phyloP scores from a whole-genome alignment of 2,329 filamentous ascomycete species.

The Fusarium tupiense region DNA sequence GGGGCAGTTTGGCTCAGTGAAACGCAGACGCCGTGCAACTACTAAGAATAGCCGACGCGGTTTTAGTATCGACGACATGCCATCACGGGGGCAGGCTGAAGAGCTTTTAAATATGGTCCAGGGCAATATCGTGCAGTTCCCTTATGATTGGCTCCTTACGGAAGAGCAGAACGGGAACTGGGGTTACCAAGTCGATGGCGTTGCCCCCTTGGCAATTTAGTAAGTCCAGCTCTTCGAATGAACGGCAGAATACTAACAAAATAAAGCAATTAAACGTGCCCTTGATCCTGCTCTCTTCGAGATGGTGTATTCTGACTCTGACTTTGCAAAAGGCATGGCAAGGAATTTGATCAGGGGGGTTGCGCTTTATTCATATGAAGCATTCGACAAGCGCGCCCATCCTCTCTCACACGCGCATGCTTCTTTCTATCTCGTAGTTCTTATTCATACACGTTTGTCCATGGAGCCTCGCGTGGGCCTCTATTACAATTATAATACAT shows the following conservation, averaged over 20 bases:
- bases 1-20: constrained; percentile 60
- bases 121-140: constrained; percentile 89
- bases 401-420: constrained; percentile 7
- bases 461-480: constrained; percentile 14
- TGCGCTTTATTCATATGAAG: constrained; percentile 12
- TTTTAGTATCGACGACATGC: constrained; percentile 77
- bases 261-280: constrained; percentile 46
- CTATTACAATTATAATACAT: constrained; percentile 45
- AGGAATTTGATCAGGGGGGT: constrained; percentile 37
- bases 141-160: constrained; percentile 92
- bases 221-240: constrained; percentile 59
- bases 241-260: constrained; percentile 40
- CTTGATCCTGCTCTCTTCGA: constrained; percentile 11
- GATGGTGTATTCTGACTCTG: constrained; percentile 10
- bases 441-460: constrained; percentile 31
- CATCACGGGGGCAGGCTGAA: constrained; percentile 80
- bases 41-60: constrained; percentile 75
- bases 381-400: constrained; percentile 30
- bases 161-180: constrained; percentile 95
- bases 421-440: constrained; percentile 18
- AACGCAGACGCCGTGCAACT: constrained; percentile 72
- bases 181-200: constrained; percentile 95
- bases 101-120: constrained; percentile 84
- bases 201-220: constrained; percentile 98
- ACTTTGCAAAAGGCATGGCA: constrained; percentile 35